Conservation (phyloP, 768 basidiomycete species). For the Boletus sp. region DNA sequence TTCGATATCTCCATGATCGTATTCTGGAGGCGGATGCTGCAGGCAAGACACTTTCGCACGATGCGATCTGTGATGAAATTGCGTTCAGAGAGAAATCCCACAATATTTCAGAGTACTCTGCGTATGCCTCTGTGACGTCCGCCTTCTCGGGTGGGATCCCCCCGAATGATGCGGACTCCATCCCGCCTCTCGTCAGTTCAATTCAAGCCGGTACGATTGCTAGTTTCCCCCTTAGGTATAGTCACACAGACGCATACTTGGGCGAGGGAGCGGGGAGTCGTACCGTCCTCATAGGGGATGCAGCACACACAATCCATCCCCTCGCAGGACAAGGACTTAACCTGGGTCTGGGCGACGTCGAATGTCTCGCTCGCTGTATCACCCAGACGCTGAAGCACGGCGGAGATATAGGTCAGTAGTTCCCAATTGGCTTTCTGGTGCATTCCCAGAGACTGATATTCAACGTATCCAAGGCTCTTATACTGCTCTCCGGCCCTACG, state of each 20-base stretch:
- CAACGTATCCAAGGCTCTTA: conserved; percentile 53
- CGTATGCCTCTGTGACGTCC: conserved; percentile 51
- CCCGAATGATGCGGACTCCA: conserved; percentile 52
- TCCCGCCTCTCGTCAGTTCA: conserved; percentile 74
- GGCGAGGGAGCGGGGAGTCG: conserved; percentile 66
- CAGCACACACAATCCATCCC: conserved; percentile 93
- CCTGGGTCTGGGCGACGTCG: conserved; percentile 86
- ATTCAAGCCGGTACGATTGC: conserved; percentile 76
- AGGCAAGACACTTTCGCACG: conserved; percentile 45
- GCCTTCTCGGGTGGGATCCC: conserved; percentile 48
- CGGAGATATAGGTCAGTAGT: conserved; percentile 73
- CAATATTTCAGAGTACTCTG: conserved; percentile 59
- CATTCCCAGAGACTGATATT: neutral
- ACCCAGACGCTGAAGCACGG: conserved; percentile 56
- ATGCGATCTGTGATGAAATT: conserved; percentile 61
- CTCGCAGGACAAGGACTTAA: conserved; percentile 96
- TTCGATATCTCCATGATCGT: conserved; percentile 62
- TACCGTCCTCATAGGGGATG: conserved; percentile 91
- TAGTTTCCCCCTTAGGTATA: conserved; percentile 86
- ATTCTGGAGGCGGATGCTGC: conserved; percentile 53
- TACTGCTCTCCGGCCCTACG: conserved; percentile 73
- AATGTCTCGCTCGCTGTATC: conserved; percentile 67
- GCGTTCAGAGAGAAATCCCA: conserved; percentile 74
- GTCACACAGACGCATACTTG: conserved; percentile 83
- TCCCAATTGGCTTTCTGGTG: neutral